These are phyloP conservation scores for Xenoacremonium recifei DNA, from an alignment of 2,329 filamentous ascomycete genomes.

Conservation along the genomic window DNA sequence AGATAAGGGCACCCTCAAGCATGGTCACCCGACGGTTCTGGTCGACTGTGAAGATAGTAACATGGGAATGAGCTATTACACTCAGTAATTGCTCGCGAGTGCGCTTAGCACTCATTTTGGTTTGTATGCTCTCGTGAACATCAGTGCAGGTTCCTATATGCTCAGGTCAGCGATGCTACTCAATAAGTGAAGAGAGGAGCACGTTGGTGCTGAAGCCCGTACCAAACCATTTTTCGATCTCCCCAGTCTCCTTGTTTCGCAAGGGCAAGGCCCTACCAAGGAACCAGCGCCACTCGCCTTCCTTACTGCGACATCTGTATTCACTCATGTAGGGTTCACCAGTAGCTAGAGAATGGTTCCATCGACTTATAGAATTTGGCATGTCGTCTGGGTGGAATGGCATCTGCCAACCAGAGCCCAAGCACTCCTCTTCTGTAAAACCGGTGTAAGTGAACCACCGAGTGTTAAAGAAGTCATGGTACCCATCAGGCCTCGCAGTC, in stretches of 20 bases:
- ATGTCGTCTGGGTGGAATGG: slow-evolving; percentile 72
- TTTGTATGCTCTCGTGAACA: slow-evolving; percentile 71
- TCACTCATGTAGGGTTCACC: slow-evolving; percentile 69
- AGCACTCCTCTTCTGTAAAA: slow-evolving; percentile 57
- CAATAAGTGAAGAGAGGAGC: no score
- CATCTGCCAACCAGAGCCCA: slow-evolving; percentile 61
- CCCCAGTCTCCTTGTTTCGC: slow-evolving; percentile 61
- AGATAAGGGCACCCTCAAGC: slow-evolving; percentile 66
- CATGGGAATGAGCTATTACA: slow-evolving; percentile 72
- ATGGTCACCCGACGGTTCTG: slow-evolving; percentile 60
- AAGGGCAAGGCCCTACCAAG: slow-evolving; percentile 70
- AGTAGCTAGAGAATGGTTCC: slow-evolving; percentile 62
- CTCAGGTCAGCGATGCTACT: neutral
- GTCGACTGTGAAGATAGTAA: slow-evolving; percentile 74
- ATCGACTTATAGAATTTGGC: slow-evolving; percentile 50
- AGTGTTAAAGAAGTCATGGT: slow-evolving; percentile 71
- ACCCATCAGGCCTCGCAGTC: slow-evolving; percentile 66
- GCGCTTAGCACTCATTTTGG: slow-evolving; percentile 63
- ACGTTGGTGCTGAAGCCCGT: slow-evolving; percentile 13
- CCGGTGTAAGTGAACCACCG: slow-evolving; percentile 82
- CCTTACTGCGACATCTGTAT: slow-evolving; percentile 64
- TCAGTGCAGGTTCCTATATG: slow-evolving; percentile 66
- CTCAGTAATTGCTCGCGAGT: slow-evolving; percentile 69
- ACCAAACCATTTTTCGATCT: slow-evolving; percentile 78
- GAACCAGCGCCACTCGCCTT: slow-evolving; percentile 78